Evolutionary conservation across 1,284 basidiomycete species (phyloP).

Genomic region (Fomitopsis betulina): DNA sequence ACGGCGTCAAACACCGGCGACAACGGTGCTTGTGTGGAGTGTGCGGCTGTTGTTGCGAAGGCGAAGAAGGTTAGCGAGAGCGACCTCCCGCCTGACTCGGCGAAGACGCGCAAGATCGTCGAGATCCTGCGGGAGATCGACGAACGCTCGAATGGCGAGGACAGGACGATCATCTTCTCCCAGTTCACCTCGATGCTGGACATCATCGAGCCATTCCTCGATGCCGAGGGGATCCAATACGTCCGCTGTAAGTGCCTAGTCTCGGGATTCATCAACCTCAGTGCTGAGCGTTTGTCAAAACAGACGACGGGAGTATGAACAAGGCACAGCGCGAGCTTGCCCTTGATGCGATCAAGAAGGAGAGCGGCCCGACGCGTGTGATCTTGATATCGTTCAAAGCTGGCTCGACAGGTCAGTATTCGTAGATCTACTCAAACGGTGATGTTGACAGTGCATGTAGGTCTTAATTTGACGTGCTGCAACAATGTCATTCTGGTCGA

Average conservation of each 20-base stretch:
- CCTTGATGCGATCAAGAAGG: constrained; percentile 66
- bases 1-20: constrained; percentile 32
- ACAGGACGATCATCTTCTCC: constrained; percentile 91
- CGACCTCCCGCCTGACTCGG: constrained; percentile 58
- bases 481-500: constrained; percentile 93
- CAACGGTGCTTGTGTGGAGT: constrained; percentile 53
- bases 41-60: constrained; percentile 45
- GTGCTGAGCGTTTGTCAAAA: neutral
- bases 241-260: constrained; percentile 74
- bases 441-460: constrained; percentile 31
- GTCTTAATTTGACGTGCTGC: constrained; percentile 91
- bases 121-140: constrained; percentile 69
- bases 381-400: constrained; percentile 98
- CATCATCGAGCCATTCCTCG: constrained; percentile 81
- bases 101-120: constrained; percentile 88
- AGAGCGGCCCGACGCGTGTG: constrained; percentile 51
- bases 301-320: constrained; percentile 87
- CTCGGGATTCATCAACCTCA: neutral
- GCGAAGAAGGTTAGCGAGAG: constrained; percentile 29
- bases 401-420: constrained; percentile 70
- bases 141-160: constrained; percentile 50
- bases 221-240: constrained; percentile 58
- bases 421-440: neutral
- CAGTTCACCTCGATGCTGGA: constrained; percentile 93
- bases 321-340: constrained; percentile 73